phyloP scores from a whole-genome alignment of 177 flowering plant species.

The Vitis hybrid region DNA sequence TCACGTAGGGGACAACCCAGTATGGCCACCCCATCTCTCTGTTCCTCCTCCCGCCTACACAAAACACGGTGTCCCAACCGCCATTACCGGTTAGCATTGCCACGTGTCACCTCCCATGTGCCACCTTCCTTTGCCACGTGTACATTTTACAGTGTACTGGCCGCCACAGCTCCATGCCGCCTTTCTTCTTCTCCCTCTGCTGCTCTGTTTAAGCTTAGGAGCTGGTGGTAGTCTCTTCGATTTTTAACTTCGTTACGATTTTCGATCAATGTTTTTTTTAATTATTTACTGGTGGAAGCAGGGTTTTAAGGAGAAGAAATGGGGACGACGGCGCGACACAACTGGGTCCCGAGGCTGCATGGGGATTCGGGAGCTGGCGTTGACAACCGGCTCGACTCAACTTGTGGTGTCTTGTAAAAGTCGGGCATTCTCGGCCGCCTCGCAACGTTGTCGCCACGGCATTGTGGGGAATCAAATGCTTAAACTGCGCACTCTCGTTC shows the following conservation, averaged over 20 bases:
- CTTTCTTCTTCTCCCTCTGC: background rate
- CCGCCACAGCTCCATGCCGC: background rate
- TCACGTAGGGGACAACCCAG: conserved; percentile 12
- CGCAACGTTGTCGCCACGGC: conserved; percentile 25
- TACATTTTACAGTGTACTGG: background rate
- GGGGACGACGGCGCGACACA: conserved; percentile 22
- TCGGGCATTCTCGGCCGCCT: conserved; percentile 11
- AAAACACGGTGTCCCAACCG: conserved; percentile 16
- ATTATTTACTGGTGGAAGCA: background rate
- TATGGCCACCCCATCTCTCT: conserved; percentile 10
- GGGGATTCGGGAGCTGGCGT: conserved; percentile 18
- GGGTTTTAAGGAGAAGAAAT: background rate
- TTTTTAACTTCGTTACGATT: background rate
- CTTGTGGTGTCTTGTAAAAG: conserved; percentile 13
- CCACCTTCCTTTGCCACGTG: conserved; percentile 5
- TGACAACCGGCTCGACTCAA: conserved; percentile 11
- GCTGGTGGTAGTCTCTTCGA: too few species aligned
- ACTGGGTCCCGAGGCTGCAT: conserved; percentile 10
- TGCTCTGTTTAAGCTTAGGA: too few species aligned
- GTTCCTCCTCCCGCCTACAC: conserved; percentile 13
- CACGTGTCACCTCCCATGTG: conserved; percentile 27
- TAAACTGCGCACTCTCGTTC: conserved; percentile 9
- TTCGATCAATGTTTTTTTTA: too few species aligned
- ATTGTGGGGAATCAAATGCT: background rate
- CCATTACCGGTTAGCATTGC: conserved; percentile 15